Conservation (phyloP, 2,329 filamentous ascomycete species). For the Mollisiaceae sp. region DNA sequence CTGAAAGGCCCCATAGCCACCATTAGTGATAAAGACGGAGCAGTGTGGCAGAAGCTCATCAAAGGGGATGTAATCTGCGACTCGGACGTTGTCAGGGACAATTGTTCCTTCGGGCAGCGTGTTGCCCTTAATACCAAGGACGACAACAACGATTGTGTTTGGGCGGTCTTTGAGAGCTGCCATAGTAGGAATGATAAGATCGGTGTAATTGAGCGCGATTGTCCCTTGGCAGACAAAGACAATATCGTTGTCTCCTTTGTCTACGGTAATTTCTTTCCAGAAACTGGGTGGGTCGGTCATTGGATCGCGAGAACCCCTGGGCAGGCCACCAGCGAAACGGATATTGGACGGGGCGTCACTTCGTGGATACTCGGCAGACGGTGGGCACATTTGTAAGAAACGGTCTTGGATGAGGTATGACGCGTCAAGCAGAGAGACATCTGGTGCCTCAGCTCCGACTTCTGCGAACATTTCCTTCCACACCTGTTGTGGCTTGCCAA, state of each 20-base stretch:
- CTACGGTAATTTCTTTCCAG: constrained; percentile 50
- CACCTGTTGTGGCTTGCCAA: constrained; percentile 4
- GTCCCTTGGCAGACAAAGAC: constrained; percentile 47
- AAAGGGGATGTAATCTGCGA: constrained; percentile 46
- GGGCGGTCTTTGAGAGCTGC: constrained; percentile 42
- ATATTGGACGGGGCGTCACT: constrained; percentile 47
- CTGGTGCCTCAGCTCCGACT: constrained; percentile 39
- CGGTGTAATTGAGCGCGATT: constrained; percentile 38
- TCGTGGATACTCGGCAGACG: constrained; percentile 45
- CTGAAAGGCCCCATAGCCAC: constrained; percentile 46
- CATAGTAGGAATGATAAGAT: constrained; percentile 46
- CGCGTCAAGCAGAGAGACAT: constrained; percentile 35
- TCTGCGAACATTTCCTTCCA: constrained; percentile 33
- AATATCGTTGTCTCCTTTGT: constrained; percentile 47
- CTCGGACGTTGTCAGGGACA: constrained; percentile 43
- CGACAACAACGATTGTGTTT: constrained; percentile 45
- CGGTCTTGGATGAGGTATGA: constrained; percentile 33
- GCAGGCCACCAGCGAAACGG: constrained; percentile 50
- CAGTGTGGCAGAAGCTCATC: constrained; percentile 44
- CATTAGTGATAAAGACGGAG: constrained; percentile 45
- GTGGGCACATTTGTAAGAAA: constrained; percentile 44
- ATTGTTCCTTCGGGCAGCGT: constrained; percentile 38
- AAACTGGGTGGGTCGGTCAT: constrained; percentile 47
- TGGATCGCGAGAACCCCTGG: constrained; percentile 41
- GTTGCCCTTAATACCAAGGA: constrained; percentile 38